Percentiles rank a stretch among this genome's conserved stretches.
Evolutionary conservation across 2,329 filamentous ascomycete genomes (phyloP).

Genomic region (Pyrenochaeta sp.): DNA sequence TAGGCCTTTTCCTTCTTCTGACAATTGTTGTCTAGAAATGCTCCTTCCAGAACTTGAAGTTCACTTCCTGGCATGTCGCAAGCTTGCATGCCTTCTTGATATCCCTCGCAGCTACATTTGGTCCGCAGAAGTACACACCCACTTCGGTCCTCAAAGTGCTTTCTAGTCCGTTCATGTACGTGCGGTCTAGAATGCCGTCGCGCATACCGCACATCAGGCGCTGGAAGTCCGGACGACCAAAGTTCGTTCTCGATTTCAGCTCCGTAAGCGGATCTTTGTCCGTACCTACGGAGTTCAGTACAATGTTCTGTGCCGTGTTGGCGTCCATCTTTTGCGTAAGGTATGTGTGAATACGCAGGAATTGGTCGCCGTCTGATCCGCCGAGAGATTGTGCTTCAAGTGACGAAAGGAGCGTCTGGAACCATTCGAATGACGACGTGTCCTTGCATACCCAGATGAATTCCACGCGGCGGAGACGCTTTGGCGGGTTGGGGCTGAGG

Average conservation of each 20-base stretch:
- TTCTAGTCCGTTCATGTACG: slow-evolving; percentile 84
- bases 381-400: slow-evolving; percentile 85
- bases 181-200: slow-evolving; percentile 83
- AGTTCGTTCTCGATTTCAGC: slow-evolving; percentile 88
- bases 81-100: slow-evolving; percentile 83
- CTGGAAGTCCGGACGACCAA: slow-evolving; percentile 89
- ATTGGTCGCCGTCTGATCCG: slow-evolving; percentile 73
- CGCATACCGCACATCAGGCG: slow-evolving; percentile 85
- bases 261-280: slow-evolving; percentile 91
- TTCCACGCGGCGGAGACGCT: slow-evolving; percentile 89
- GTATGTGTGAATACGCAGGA: slow-evolving; percentile 97
- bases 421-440: slow-evolving; percentile 97
- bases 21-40: slow-evolving; percentile 62
- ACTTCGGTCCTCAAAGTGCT: slow-evolving; percentile 81
- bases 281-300: slow-evolving; percentile 91
- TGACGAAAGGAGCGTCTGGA: slow-evolving; percentile 90
- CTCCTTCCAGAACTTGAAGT: slow-evolving; percentile 99
- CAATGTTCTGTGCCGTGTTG: slow-evolving; percentile 95
- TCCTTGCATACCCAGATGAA: slow-evolving; percentile 99
- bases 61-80: slow-evolving; percentile 78
- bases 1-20: no score
- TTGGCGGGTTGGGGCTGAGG: slow-evolving; percentile 86
- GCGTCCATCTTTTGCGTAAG: slow-evolving; percentile 92
- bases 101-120: slow-evolving; percentile 78
- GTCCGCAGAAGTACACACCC: slow-evolving; percentile 97